phyloP scores from a whole-genome alignment of 495 filamentous ascomycete genomes.

The Schizothecium vesticola region DNA sequence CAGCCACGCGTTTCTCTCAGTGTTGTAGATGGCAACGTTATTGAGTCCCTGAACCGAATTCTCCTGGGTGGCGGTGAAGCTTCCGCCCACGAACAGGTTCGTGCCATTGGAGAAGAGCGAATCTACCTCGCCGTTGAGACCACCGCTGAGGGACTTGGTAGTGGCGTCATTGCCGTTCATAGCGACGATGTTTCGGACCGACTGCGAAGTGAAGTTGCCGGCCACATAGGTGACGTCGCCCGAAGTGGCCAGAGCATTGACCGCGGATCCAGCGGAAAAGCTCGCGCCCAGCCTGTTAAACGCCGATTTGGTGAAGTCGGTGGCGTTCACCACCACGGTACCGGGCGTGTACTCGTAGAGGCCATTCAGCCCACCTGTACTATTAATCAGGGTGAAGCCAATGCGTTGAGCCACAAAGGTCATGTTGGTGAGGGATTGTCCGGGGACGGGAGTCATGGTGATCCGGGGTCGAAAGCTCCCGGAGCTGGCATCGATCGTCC shows the following conservation, averaged over 20 bases:
- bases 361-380: conserved; percentile 74
- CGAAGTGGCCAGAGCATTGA: conserved; percentile 57
- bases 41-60: conserved; percentile 55
- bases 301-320: conserved; percentile 62
- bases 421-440: conserved; percentile 57
- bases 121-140: conserved; percentile 74
- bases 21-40: conserved; percentile 72
- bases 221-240: conserved; percentile 65
- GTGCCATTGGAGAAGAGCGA: conserved; percentile 61
- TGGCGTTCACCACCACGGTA: conserved; percentile 46
- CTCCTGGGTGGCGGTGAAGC: conserved; percentile 70
- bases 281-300: conserved; percentile 68
- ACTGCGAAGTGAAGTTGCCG: conserved; percentile 72
- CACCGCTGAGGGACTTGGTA: conserved; percentile 57
- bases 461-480: conserved; percentile 73
- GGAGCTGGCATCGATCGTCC: conserved; percentile 70
- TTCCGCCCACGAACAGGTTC: conserved; percentile 75
- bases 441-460: conserved; percentile 63
- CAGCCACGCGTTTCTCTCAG: conserved; percentile 61
- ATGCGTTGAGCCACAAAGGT: conserved; percentile 83
- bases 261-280: conserved; percentile 57
- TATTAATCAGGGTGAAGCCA: conserved; percentile 65
- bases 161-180: conserved; percentile 58
- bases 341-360: conserved; percentile 84
- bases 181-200: conserved; percentile 67